Evolutionary conservation across 2,329 filamentous ascomycete genomes (phyloP).

Genomic region (Alternaria postmessia): DNA sequence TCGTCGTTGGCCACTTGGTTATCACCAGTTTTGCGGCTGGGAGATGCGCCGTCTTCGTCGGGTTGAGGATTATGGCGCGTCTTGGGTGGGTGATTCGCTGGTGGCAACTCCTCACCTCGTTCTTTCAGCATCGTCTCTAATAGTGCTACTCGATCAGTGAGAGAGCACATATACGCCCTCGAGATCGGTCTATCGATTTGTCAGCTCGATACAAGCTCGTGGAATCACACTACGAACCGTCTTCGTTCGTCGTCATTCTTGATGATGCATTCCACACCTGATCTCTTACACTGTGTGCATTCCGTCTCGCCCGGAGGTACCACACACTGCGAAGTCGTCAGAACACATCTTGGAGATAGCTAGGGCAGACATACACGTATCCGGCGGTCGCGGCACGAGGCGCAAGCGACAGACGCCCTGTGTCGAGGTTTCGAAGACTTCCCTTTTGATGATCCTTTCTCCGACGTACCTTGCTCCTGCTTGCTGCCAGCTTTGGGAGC

Average conservation of each 20-base stretch:
- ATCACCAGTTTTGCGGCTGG: conserved; percentile 25
- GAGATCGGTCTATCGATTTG: conserved; percentile 60
- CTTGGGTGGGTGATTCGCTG: conserved; percentile 63
- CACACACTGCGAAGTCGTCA: conserved; percentile 56
- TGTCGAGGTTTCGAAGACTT: conserved; percentile 46
- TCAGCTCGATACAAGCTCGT: not conserved
- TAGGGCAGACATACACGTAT: conserved; percentile 47
- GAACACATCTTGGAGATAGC: conserved; percentile 24
- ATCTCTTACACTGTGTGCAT: conserved; percentile 63
- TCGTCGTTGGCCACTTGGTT: conserved; percentile 19
- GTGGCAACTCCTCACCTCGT: conserved; percentile 59
- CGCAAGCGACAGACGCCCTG: conserved; percentile 64
- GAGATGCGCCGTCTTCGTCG: conserved; percentile 39
- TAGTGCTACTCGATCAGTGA: conserved; percentile 63
- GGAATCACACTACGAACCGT: conserved; percentile 49
- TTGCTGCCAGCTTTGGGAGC: conserved; percentile 22
- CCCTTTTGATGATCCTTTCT: conserved; percentile 23
- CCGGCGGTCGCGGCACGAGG: conserved; percentile 59
- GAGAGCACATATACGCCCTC: conserved; percentile 65
- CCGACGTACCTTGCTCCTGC: conserved; percentile 21
- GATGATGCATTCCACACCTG: conserved; percentile 62
- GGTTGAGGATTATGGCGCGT: conserved; percentile 51
- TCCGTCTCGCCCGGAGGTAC: conserved; percentile 61
- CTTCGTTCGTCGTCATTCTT: conserved; percentile 66
- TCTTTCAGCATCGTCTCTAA: conserved; percentile 63